A percentile compares a stretch with the other conserved stretches of the same genome.
phyloP scores from a whole-genome alignment of 768 basidiomycete genomes.

The Leccinum barrowsii region DNA sequence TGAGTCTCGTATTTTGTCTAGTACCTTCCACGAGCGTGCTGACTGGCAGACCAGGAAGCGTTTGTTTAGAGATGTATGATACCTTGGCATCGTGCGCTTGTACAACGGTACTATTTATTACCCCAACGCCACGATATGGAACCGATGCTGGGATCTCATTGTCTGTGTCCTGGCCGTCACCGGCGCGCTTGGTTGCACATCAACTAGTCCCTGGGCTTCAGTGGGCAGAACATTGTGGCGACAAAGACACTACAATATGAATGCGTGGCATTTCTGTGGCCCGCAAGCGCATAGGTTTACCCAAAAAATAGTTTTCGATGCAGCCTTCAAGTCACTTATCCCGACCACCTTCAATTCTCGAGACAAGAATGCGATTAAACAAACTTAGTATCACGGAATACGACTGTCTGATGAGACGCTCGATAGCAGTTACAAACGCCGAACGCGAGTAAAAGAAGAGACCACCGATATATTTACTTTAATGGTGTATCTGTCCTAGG shows the following conservation, averaged over 20 bases:
- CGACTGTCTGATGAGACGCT: not conserved
- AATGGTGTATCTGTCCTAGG: not conserved
- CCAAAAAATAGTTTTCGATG: not conserved
- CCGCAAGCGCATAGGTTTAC: not conserved
- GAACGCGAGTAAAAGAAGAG: not conserved
- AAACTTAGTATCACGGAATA: not conserved
- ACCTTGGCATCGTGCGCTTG: slow-evolving; percentile 1
- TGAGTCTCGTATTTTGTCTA: slow-evolving; percentile 38
- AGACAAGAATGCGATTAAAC: not conserved
- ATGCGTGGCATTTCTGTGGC: not conserved
- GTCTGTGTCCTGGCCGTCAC: not conserved
- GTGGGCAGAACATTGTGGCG: not conserved
- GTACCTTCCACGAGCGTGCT: not conserved
- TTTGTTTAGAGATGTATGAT: slow-evolving; percentile 55
- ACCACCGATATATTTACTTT: not conserved
- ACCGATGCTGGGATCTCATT: not conserved
- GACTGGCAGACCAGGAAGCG: slow-evolving; percentile 45
- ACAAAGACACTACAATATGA: not conserved
- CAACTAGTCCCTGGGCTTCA: not conserved
- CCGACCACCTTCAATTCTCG: not conserved
- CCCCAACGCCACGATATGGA: not conserved
- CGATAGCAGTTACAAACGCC: not conserved
- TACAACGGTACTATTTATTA: slow-evolving; percentile 4
- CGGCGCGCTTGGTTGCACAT: not conserved
- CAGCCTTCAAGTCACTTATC: not conserved